Conservation (phyloP, 768 basidiomycete genomes). For the Xerocomellus chrysenteron region DNA sequence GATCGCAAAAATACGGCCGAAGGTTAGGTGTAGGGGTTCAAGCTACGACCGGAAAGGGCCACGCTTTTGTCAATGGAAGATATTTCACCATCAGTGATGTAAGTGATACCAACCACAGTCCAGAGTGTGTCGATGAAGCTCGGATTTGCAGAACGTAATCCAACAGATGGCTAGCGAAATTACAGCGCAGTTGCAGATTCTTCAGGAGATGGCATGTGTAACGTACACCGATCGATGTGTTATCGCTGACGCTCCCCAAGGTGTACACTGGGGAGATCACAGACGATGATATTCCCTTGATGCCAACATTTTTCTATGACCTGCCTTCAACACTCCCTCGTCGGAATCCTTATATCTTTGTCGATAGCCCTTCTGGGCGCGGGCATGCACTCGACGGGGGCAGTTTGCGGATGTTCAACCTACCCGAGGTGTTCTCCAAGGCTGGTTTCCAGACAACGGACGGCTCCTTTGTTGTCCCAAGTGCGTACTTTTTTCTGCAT, state of each 20-base stretch:
- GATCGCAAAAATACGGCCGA: constrained; percentile 51
- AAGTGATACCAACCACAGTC: constrained; percentile 25
- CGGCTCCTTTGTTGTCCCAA: constrained; percentile 60
- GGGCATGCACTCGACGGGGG: constrained; percentile 10
- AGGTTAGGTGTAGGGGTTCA: constrained; percentile 52
- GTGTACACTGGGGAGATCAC: constrained; percentile 57
- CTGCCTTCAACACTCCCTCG: constrained; percentile 67
- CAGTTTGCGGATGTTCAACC: constrained; percentile 23
- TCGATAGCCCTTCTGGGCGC: constrained; percentile 38
- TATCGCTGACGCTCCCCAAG: constrained; percentile 32
- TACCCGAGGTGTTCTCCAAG: constrained; percentile 30
- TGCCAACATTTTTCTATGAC: constrained; percentile 86
- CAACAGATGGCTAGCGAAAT: constrained; percentile 44
- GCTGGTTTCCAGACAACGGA: constrained; percentile 42
- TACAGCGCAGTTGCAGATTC: constrained; percentile 55
- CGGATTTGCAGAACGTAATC: constrained; percentile 18
- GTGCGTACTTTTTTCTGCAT: constrained; percentile 37
- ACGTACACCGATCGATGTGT: not conserved
- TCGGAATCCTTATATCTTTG: constrained; percentile 76
- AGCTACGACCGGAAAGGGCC: constrained; percentile 46
- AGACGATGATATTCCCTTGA: constrained; percentile 48
- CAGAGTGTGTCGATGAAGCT: not conserved
- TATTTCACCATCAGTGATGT: constrained; percentile 69
- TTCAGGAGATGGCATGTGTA: constrained; percentile 68
- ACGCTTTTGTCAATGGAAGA: constrained; percentile 90